These are phyloP conservation scores for Rhododendron mucronatum DNA, from an alignment of 148 eudicot genomes.

Conservation along the genomic window DNA sequence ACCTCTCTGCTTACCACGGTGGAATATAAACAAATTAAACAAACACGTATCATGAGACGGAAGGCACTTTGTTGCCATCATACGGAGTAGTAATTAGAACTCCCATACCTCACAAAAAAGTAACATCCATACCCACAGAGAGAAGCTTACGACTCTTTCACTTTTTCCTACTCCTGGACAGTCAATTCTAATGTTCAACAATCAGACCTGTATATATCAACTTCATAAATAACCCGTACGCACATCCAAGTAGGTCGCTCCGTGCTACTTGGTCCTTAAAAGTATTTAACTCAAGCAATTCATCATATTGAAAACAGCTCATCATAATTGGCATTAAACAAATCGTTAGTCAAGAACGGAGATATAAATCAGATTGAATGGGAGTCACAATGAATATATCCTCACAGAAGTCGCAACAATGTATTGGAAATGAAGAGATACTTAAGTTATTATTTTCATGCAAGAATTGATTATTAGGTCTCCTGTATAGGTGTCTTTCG, in stretches of 20 bases:
- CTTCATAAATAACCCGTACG: not conserved
- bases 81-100: not conserved
- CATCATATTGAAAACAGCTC: not conserved
- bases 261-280: not conserved
- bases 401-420: not conserved
- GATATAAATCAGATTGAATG: not conserved
- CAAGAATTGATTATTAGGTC: not conserved
- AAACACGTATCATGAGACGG: not conserved
- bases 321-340: not conserved
- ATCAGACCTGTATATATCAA: not conserved
- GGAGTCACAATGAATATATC: not conserved
- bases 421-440: not conserved
- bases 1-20: not conserved
- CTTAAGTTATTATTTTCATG: not conserved
- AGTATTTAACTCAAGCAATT: not conserved
- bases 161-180: not conserved
- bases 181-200: not conserved
- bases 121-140: not conserved
- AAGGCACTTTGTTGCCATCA: not conserved
- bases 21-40: not conserved
- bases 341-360: not conserved
- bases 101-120: not conserved
- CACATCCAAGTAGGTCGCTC: not conserved
- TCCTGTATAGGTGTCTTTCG: not conserved
- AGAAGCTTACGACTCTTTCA: not conserved